Evolutionary conservation across 2,329 filamentous ascomycete species (phyloP).

Genomic region (Fusarium tricinctum): DNA sequence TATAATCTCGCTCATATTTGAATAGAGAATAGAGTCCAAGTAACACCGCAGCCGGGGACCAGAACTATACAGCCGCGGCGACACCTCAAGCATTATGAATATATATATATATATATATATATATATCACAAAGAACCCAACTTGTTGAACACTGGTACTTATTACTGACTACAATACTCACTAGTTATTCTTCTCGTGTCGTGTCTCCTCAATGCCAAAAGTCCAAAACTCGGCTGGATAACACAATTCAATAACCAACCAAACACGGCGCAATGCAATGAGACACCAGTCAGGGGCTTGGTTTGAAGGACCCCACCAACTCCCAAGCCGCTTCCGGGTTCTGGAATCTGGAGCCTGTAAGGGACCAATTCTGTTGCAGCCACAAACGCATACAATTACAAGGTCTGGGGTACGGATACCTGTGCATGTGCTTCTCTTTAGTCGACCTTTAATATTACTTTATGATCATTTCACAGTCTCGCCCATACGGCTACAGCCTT

Average conservation of each 20-base stretch:
- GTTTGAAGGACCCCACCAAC: slow-evolving; percentile 31
- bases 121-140: background rate
- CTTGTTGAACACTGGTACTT: background rate
- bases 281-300: slow-evolving; percentile 32
- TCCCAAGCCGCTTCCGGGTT: slow-evolving; percentile 41
- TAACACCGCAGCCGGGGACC: too few relatives aligned
- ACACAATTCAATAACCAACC: slow-evolving; percentile 8
- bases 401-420: slow-evolving; percentile 43
- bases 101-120: too few relatives aligned
- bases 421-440: slow-evolving; percentile 18
- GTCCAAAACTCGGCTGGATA: background rate
- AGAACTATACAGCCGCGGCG: slow-evolving; percentile 4
- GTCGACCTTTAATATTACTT: slow-evolving; percentile 11
- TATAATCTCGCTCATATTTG: slow-evolving; percentile 25
- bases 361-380: slow-evolving; percentile 37
- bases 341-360: slow-evolving; percentile 20
- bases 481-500: slow-evolving; percentile 14
- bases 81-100: background rate
- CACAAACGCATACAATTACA: slow-evolving; percentile 19
- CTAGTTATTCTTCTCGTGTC: background rate
- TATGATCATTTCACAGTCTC: slow-evolving; percentile 9
- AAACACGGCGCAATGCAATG: slow-evolving; percentile 14
- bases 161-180: background rate
- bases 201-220: background rate
- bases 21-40: background rate